phyloP scores from a whole-genome alignment of 352 stramenopile genomes.

The Phytophthora citricola region DNA sequence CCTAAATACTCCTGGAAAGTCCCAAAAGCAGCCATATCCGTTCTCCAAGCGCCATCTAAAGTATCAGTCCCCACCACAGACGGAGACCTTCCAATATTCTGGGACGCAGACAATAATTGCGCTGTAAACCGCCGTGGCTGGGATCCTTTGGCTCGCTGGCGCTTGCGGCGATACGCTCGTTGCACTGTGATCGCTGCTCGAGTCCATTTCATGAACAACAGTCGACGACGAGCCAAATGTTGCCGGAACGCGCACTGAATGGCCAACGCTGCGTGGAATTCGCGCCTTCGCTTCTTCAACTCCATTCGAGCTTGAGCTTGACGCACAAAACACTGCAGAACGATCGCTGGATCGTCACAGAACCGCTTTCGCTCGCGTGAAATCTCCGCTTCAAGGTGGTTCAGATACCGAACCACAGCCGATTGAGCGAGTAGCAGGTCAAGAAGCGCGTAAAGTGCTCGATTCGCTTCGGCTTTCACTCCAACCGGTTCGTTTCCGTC shows the following conservation, averaged over 20 bases:
- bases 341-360: conserved; percentile 29
- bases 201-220: conserved; percentile 57
- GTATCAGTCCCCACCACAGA: background rate
- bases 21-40: conserved; percentile 64
- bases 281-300: conserved; percentile 34
- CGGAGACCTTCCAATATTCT: conserved; percentile 22
- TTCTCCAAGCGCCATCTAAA: conserved; percentile 34
- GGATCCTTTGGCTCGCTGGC: conserved; percentile 45
- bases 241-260: conserved; percentile 81
- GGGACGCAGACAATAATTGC: conserved; percentile 55
- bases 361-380: conserved; percentile 29
- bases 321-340: conserved; percentile 61
- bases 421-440: conserved; percentile 35
- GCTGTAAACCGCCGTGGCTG: conserved; percentile 47
- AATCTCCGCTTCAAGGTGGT: conserved; percentile 48
- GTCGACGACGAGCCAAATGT: conserved; percentile 58
- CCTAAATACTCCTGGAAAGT: conserved; percentile 62
- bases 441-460: conserved; percentile 26
- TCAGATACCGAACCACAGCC: conserved; percentile 61
- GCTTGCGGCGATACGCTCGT: conserved; percentile 60
- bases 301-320: conserved; percentile 29
- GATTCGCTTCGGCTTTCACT: conserved; percentile 4
- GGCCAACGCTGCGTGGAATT: conserved; percentile 43
- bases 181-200: conserved; percentile 62
- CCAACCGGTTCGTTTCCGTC: background rate